Evolutionary conservation across 163 green algal species (phyloP).

Genomic region (Chlamydomonas reinhardtii): DNA sequence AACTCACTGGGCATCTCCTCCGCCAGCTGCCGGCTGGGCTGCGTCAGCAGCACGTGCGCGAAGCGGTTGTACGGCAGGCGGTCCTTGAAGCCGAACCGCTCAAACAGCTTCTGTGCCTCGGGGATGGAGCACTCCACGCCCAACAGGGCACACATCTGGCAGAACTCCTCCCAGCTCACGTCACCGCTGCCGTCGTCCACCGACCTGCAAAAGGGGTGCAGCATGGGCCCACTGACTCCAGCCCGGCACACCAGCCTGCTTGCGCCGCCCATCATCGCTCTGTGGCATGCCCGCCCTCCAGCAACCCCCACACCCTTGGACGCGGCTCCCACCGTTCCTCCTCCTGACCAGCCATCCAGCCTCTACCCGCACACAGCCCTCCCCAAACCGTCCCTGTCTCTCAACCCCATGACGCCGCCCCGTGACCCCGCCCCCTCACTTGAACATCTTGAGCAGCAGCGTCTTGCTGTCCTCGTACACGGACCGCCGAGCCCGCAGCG

Average conservation of each 20-base stretch:
- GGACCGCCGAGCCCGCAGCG: constrained; percentile 56
- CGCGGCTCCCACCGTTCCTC: no score
- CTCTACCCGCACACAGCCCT: neutral
- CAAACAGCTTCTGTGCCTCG: constrained; percentile 66
- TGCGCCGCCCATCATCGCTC: no score
- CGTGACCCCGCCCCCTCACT: constrained; percentile 40
- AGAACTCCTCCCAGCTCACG: constrained; percentile 66
- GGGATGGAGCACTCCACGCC: constrained; percentile 49
- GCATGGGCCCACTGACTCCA: neutral
- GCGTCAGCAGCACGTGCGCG: constrained; percentile 64
- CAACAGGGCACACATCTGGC: constrained; percentile 46
- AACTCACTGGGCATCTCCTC: constrained; percentile 64
- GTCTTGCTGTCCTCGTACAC: constrained; percentile 71
- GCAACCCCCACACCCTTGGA: no score
- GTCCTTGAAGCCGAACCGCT: constrained; percentile 60
- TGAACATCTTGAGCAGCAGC: constrained; percentile 70
- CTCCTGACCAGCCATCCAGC: neutral
- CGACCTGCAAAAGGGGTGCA: constrained; percentile 34
- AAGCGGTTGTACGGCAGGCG: constrained; percentile 68
- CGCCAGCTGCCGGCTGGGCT: constrained; percentile 67
- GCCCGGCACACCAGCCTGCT: neutral
- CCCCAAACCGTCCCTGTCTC: no score
- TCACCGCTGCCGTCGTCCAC: constrained; percentile 73
- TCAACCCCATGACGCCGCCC: no score
- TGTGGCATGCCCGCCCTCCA: no score